phyloP scores from a whole-genome alignment of 352 stramenopile species.

The Albugo laibachii region DNA sequence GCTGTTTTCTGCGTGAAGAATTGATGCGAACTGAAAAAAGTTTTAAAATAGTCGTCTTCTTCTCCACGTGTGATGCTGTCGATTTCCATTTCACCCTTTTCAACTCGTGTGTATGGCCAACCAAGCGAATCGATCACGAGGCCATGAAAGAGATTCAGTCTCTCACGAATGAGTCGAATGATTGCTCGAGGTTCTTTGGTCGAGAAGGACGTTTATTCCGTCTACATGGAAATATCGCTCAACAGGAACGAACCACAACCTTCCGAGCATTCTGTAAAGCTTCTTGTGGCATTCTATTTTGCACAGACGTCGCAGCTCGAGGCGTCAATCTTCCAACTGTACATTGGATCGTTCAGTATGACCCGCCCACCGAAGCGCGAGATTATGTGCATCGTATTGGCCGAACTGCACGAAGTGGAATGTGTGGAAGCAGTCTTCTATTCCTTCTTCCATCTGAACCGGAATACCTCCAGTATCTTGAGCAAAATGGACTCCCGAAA shows the following conservation, averaged over 20 bases:
- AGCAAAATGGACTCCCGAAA: slow-evolving; percentile 44
- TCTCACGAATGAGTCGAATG: slow-evolving; percentile 7
- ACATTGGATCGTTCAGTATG: slow-evolving; percentile 88
- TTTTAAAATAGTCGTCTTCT: slow-evolving; percentile 89
- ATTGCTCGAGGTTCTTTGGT: slow-evolving; percentile 36
- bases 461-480: slow-evolving; percentile 87
- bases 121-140: slow-evolving; percentile 1
- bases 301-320: slow-evolving; percentile 80
- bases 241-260: slow-evolving; percentile 36
- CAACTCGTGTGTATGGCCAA: slow-evolving; percentile 54
- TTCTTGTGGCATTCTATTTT: slow-evolving; percentile 46
- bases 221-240: slow-evolving; percentile 91
- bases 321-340: slow-evolving; percentile 75
- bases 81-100: slow-evolving; percentile 92
- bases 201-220: slow-evolving; percentile 36
- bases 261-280: slow-evolving; percentile 32
- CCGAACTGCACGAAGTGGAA: slow-evolving; percentile 36
- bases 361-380: slow-evolving; percentile 70
- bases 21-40: slow-evolving; percentile 17
- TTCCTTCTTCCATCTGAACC: slow-evolving; percentile 95
- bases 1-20: slow-evolving; percentile 81
- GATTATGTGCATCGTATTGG: slow-evolving; percentile 81
- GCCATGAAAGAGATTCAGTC: background rate
- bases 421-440: slow-evolving; percentile 84
- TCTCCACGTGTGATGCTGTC: slow-evolving; percentile 93